Conservation (phyloP, 345 rosid genomes). For the Eucalyptus pumila region DNA sequence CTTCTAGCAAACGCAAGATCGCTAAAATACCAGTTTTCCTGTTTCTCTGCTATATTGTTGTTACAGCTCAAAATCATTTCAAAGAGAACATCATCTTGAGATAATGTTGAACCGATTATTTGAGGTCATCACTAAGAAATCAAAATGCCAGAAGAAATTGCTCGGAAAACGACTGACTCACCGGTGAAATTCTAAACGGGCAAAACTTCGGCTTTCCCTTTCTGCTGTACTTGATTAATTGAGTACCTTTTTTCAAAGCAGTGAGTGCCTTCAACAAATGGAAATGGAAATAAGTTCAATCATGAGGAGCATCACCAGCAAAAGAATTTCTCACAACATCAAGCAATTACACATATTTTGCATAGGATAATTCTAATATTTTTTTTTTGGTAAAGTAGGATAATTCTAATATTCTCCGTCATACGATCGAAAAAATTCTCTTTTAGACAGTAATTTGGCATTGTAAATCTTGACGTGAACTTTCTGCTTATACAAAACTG, state of each 20-base stretch:
- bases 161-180: constrained; percentile 7
- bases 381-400: too few species aligned
- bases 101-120: background rate
- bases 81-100: background rate
- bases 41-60: background rate
- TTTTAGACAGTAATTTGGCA: background rate
- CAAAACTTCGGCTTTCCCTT: constrained; percentile 95
- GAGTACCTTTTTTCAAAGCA: constrained; percentile 75
- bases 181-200: constrained; percentile 56
- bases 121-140: background rate
- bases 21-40: background rate
- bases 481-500: background rate
- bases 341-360: background rate
- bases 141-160: background rate
- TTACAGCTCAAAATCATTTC: background rate
- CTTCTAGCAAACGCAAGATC: background rate
- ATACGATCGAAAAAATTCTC: background rate
- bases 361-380: background rate
- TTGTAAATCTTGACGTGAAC: background rate
- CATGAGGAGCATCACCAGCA: background rate
- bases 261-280: constrained; percentile 63
- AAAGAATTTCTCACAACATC: background rate
- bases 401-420: background rate
- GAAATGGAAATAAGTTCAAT: background rate
- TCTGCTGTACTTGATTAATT: constrained; percentile 83